These are phyloP conservation scores for Rubus idaeus DNA, from an alignment of 306 rosid species.

Conservation along the genomic window DNA sequence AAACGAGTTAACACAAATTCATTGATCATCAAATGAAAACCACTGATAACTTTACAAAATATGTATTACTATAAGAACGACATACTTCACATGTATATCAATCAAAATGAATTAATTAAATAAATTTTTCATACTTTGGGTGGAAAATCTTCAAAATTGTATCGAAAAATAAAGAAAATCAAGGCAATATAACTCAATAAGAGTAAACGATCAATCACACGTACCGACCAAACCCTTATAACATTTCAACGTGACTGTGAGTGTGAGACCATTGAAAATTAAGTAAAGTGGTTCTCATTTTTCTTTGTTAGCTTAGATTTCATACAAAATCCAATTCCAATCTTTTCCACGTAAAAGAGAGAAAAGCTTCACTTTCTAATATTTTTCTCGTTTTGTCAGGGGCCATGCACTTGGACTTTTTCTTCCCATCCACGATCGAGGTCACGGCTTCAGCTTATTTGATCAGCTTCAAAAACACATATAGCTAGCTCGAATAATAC, in stretches of 20 bases:
- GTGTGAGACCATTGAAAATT: background rate
- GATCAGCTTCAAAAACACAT: background rate
- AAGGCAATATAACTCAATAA: too few species aligned
- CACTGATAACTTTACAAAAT: too few species aligned
- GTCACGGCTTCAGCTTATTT: background rate
- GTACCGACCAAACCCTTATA: background rate
- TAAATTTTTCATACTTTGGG: too few species aligned
- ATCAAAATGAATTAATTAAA: too few species aligned
- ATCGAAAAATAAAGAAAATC: too few species aligned
- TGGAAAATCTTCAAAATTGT: too few species aligned
- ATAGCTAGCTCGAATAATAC: background rate
- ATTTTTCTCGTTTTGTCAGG: background rate
- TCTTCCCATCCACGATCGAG: background rate
- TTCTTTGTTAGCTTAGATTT: background rate
- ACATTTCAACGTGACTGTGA: background rate
- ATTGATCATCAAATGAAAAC: too few species aligned
- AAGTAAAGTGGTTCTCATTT: background rate
- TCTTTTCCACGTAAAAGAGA: background rate
- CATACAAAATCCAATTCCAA: background rate
- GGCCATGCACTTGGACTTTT: background rate
- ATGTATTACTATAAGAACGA: too few species aligned
- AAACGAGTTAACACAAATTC: too few species aligned
- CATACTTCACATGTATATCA: too few species aligned
- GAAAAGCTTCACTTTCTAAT: background rate
- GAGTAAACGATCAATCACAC: too few species aligned